These are phyloP conservation scores for Rusavskia elegans DNA, from an alignment of 495 filamentous ascomycete genomes.

Conservation along the genomic window DNA sequence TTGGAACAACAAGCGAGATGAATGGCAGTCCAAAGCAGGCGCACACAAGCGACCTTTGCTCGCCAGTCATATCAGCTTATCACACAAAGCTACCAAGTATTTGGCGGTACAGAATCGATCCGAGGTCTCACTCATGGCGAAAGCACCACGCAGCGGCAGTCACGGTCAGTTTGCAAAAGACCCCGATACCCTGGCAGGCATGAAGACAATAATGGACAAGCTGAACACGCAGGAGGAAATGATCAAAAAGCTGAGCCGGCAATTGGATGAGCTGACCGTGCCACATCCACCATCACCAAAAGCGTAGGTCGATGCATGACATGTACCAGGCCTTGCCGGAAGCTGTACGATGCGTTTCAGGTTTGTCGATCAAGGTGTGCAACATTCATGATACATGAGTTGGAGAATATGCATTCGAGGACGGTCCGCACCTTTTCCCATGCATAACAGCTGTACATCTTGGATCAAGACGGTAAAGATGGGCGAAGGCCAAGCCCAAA, in stretches of 20 bases:
- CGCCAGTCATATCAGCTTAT: not conserved
- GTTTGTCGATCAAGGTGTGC: not conserved
- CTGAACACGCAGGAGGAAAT: slow-evolving; percentile 1
- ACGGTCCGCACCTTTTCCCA: not conserved
- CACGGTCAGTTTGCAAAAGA: slow-evolving; percentile 9
- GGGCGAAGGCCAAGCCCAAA: not conserved
- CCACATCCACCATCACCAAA: not conserved
- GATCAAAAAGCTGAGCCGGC: slow-evolving; percentile 19
- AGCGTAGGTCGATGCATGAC: not conserved
- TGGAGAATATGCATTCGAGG: not conserved
- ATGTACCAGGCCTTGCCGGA: not conserved
- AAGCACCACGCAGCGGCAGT: slow-evolving; percentile 9
- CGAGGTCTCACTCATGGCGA: slow-evolving; percentile 10
- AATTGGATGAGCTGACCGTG: slow-evolving; percentile 17
- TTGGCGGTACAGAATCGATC: slow-evolving; percentile 12
- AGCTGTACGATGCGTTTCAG: not conserved
- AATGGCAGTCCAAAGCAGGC: slow-evolving; percentile 17
- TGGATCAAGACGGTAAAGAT: not conserved
- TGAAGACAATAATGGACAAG: slow-evolving; percentile 11
- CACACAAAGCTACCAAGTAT: not conserved
- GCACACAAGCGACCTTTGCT: slow-evolving; percentile 12
- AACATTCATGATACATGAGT: not conserved
- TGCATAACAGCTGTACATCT: not conserved
- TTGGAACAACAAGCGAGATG: slow-evolving; percentile 10
- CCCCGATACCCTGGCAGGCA: slow-evolving; percentile 5